A percentile compares a stretch with the other conserved stretches of the same genome.
These are phyloP conservation scores for Clonostachys chloroleuca DNA, from an alignment of 2,329 filamentous ascomycete genomes.

Conservation along the genomic window DNA sequence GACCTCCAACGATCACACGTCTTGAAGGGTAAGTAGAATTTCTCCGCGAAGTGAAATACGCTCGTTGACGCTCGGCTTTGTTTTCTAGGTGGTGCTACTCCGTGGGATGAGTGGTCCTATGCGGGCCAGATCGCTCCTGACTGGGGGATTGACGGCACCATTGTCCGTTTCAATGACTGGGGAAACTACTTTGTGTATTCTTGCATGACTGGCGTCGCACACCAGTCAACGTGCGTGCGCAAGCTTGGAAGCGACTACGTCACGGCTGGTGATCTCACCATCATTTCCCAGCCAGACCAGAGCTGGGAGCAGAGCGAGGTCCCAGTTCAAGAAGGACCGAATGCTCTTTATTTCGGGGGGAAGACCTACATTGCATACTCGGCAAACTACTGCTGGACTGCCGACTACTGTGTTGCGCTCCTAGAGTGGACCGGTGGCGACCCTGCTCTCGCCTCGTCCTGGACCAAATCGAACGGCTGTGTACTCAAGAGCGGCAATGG, in stretches of 20 bases:
- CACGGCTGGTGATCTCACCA: slow-evolving; percentile 33
- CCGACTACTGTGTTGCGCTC: slow-evolving; percentile 47
- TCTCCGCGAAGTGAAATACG: background rate
- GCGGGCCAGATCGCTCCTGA: slow-evolving; percentile 36
- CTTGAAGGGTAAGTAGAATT: slow-evolving; percentile 29
- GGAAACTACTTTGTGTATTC: slow-evolving; percentile 51
- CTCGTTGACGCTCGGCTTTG: background rate
- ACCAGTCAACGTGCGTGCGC: slow-evolving; percentile 31
- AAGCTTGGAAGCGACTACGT: slow-evolving; percentile 31
- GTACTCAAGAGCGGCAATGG: slow-evolving; percentile 48
- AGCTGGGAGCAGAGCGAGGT: slow-evolving; percentile 43
- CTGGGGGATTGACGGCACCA: slow-evolving; percentile 50
- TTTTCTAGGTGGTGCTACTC: slow-evolving; percentile 37
- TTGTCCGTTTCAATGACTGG: slow-evolving; percentile 39
- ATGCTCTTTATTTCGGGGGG: slow-evolving; percentile 46
- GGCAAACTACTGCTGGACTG: slow-evolving; percentile 52
- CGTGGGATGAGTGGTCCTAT: slow-evolving; percentile 47
- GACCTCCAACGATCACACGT: slow-evolving; percentile 47
- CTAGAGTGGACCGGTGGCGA: slow-evolving; percentile 49
- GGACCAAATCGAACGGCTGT: slow-evolving; percentile 46
- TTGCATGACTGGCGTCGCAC: slow-evolving; percentile 35
- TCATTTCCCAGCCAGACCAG: slow-evolving; percentile 45
- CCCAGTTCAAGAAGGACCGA: slow-evolving; percentile 51
- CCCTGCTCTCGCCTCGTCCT: slow-evolving; percentile 34
- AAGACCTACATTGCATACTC: slow-evolving; percentile 49